These are phyloP conservation scores for Phytophthora gonapodyides DNA, from an alignment of 352 stramenopile genomes.

Conservation along the genomic window DNA sequence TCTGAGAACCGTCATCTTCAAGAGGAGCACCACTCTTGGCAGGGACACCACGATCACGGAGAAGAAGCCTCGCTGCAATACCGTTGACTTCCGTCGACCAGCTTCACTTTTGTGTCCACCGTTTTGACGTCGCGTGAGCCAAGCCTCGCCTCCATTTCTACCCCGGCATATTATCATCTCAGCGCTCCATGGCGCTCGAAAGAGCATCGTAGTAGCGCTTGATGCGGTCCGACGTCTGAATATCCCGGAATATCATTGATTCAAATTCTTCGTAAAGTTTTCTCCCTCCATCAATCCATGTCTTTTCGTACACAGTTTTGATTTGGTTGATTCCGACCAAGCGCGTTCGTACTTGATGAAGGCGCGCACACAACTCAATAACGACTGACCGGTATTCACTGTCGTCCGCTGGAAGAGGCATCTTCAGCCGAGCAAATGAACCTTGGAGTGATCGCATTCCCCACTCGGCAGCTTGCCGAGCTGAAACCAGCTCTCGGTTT, in stretches of 20 bases:
- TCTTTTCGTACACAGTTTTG: conserved; percentile 22
- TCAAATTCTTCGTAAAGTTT: conserved; percentile 5
- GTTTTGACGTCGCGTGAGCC: too few relatives aligned
- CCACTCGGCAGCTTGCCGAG: conserved; percentile 27
- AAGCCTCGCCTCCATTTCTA: too few relatives aligned
- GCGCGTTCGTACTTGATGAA: conserved; percentile 18
- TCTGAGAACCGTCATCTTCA: too few relatives aligned
- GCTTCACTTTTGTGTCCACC: too few relatives aligned
- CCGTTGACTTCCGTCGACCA: too few relatives aligned
- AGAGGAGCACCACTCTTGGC: too few relatives aligned
- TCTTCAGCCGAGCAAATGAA: conserved; percentile 23
- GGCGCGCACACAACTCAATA: conserved; percentile 8
- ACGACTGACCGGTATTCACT: conserved; percentile 3
- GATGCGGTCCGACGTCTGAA: not conserved
- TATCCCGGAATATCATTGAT: conserved; percentile 4
- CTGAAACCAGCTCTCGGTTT: conserved; percentile 20
- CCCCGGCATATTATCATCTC: too few relatives aligned
- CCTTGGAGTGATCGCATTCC: conserved; percentile 25
- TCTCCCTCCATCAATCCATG: conserved; percentile 11
- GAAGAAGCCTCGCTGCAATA: too few relatives aligned
- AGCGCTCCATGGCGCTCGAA: not conserved
- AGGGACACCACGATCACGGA: too few relatives aligned
- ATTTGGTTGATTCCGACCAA: conserved; percentile 24
- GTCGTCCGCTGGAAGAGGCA: conserved; percentile 23
- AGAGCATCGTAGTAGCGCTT: conserved; percentile 4